phyloP scores from a whole-genome alignment of 2,329 filamentous ascomycete genomes.

The Zasmidium cellare region DNA sequence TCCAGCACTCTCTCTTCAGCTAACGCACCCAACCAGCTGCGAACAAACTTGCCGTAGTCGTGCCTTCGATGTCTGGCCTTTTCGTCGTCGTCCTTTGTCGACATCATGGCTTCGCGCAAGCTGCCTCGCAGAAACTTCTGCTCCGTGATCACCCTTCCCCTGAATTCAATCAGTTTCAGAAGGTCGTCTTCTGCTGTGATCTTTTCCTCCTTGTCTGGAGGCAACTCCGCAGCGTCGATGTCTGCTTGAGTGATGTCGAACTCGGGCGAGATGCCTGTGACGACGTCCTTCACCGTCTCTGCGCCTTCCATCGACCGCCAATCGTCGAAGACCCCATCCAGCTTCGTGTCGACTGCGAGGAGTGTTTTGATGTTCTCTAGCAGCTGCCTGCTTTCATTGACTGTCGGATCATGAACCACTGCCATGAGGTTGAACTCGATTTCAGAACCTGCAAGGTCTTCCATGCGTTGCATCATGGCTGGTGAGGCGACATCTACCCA shows the following conservation, averaged over 20 bases:
- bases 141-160: constrained; percentile 43
- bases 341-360: constrained; percentile 39
- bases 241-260: constrained; percentile 29
- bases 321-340: constrained; percentile 40
- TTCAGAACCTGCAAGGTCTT: constrained; percentile 62
- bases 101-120: constrained; percentile 40
- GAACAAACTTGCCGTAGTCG: constrained; percentile 64
- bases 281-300: constrained; percentile 22
- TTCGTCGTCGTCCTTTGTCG: constrained; percentile 51
- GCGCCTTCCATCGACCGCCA: constrained; percentile 44
- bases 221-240: constrained; percentile 37
- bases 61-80: constrained; percentile 58
- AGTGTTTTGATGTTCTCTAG: constrained; percentile 48
- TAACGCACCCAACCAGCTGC: constrained; percentile 68
- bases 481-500: constrained; percentile 69
- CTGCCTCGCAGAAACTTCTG: constrained; percentile 44
- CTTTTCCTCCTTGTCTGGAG: constrained; percentile 23
- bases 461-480: constrained; percentile 68
- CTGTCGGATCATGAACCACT: constrained; percentile 66
- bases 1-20: constrained; percentile 64
- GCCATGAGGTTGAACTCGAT: constrained; percentile 78
- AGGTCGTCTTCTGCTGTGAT: constrained; percentile 26
- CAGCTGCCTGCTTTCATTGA: constrained; percentile 46
- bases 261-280: constrained; percentile 19
- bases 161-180: constrained; percentile 38